Conservation (phyloP, 805 yeast species). For the Suhomyces xylopsoci region DNA sequence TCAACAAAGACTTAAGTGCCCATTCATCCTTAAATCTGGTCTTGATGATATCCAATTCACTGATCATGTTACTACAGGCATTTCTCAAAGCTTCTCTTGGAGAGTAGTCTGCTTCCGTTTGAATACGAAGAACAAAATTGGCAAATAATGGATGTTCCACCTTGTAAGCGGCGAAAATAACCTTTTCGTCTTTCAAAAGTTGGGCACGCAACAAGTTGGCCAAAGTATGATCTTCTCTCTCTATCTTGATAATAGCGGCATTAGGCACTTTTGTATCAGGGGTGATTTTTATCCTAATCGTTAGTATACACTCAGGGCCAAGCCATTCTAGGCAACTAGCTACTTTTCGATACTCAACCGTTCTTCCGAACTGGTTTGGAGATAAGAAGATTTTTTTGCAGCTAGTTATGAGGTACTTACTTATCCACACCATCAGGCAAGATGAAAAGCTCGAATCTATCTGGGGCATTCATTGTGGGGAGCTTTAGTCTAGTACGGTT, state of each 20-base stretch:
- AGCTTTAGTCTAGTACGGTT: not conserved
- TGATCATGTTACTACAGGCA: constrained; percentile 82
- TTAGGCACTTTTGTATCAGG: constrained; percentile 96
- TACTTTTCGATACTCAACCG: not conserved
- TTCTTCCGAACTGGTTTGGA: not conserved
- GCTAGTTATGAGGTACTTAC: constrained; percentile 39
- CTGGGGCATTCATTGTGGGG: constrained; percentile 90
- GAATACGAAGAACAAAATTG: constrained; percentile 88
- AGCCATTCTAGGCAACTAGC: not conserved
- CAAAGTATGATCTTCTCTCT: constrained; percentile 95
- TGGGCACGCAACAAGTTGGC: constrained; percentile 89
- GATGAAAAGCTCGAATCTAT: constrained; percentile 93
- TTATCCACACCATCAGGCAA: constrained; percentile 97
- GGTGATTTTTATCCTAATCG: constrained; percentile 64
- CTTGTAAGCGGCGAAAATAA: constrained; percentile 95
- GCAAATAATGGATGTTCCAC: constrained; percentile 98
- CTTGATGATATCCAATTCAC: constrained; percentile 70
- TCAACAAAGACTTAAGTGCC: constrained; percentile 75
- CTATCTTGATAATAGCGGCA: constrained; percentile 88
- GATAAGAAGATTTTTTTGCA: no score
- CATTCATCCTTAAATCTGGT: constrained; percentile 87
- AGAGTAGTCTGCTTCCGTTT: constrained; percentile 91
- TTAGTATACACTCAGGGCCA: not conserved
- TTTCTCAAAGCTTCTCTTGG: constrained; percentile 88
- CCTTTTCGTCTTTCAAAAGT: constrained; percentile 79